A percentile compares a stretch with the other conserved stretches of the same genome.
Conservation (phyloP, 306 rosid species). For the Cyclanthera cordifolia region DNA sequence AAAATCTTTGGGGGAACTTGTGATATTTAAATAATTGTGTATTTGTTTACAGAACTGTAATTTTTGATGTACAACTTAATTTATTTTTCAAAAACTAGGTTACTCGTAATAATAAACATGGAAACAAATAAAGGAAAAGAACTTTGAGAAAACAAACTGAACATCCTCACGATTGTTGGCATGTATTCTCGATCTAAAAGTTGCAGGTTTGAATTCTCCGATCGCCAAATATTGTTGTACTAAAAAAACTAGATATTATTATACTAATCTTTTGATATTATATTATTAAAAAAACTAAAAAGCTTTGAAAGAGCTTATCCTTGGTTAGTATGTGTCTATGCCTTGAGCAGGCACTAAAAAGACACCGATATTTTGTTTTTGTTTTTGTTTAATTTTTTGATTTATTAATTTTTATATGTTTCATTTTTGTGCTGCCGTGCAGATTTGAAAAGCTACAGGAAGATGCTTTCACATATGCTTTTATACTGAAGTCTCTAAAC, state of each 20-base stretch:
- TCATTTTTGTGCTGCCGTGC: conserved; percentile 17
- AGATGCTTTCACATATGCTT: conserved; percentile 57
- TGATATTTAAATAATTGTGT: not conserved
- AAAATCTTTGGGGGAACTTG: not conserved
- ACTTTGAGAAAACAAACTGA: not conserved
- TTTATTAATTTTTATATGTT: not conserved
- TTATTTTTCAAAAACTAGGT: not conserved
- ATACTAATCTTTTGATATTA: not conserved
- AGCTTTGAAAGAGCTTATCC: not conserved
- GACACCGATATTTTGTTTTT: not conserved
- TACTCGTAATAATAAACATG: not conserved
- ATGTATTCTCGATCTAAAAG: too few relatives aligned
- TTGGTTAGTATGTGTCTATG: not conserved
- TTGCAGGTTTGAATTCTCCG: too few relatives aligned
- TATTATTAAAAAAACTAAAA: not conserved
- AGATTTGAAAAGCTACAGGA: conserved; percentile 85
- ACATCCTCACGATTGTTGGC: not conserved
- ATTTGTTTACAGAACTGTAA: not conserved
- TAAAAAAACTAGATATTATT: not conserved
- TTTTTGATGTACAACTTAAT: not conserved
- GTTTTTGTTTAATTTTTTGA: not conserved
- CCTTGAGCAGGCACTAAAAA: not conserved
- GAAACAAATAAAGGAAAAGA: not conserved
- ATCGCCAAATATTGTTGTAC: too few relatives aligned
- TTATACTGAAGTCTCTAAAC: conserved; percentile 47